Evolutionary conservation across 805 yeast species (phyloP).

Genomic region (Pichia eremophila): DNA sequence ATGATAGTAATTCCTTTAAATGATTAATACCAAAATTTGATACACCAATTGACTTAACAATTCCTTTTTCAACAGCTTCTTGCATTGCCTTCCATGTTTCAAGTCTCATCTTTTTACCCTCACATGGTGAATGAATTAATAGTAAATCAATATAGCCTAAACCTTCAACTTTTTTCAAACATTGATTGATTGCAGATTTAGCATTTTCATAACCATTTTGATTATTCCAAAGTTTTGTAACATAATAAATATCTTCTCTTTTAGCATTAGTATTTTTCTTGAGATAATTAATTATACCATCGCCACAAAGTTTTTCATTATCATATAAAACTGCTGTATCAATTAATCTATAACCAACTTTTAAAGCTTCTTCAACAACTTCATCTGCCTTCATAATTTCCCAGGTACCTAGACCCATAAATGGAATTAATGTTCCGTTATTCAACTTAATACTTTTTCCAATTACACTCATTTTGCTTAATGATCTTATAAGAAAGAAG

Average conservation of each 20-base stretch:
- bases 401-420: constrained; percentile 44
- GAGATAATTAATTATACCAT: constrained; percentile 36
- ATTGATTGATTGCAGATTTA: constrained; percentile 45
- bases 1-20: constrained; percentile 47
- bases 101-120: constrained; percentile 38
- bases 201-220: constrained; percentile 54
- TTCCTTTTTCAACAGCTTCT: constrained; percentile 53
- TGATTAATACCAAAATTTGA: constrained; percentile 61
- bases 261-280: constrained; percentile 30
- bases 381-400: constrained; percentile 29
- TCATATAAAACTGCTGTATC: constrained; percentile 42
- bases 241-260: constrained; percentile 48
- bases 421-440: constrained; percentile 44
- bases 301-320: constrained; percentile 40
- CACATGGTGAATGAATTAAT: constrained; percentile 56
- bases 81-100: constrained; percentile 69
- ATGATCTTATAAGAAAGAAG: not conserved
- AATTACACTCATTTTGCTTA: constrained; percentile 4
- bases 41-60: constrained; percentile 63
- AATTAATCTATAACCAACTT: constrained; percentile 36
- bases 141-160: constrained; percentile 65
- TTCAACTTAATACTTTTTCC: constrained; percentile 31
- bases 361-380: constrained; percentile 35
- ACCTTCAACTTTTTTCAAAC: constrained; percentile 41
- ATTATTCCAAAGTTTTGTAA: constrained; percentile 68